phyloP scores from a whole-genome alignment of 1,284 basidiomycete genomes.

The Trichosporon ovoides region DNA sequence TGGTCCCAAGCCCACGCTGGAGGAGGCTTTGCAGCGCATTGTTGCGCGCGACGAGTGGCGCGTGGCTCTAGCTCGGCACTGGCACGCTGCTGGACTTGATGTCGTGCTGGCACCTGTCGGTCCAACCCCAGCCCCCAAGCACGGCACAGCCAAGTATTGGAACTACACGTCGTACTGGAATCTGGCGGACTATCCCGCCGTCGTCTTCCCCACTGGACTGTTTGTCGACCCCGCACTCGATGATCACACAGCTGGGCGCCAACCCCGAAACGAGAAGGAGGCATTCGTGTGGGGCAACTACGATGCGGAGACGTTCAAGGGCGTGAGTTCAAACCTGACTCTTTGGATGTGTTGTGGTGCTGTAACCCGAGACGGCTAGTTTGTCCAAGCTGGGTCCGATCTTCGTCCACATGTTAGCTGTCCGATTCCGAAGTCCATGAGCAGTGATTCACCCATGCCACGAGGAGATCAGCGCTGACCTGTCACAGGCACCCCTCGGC shows the following conservation, averaged over 20 bases:
- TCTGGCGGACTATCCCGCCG: constrained; percentile 61
- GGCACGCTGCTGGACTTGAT: constrained; percentile 31
- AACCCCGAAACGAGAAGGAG: constrained; percentile 50
- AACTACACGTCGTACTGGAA: constrained; percentile 65
- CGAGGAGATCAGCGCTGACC: too few species aligned
- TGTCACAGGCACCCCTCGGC: constrained; percentile 7
- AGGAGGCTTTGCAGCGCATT: constrained; percentile 24
- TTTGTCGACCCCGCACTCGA: constrained; percentile 50
- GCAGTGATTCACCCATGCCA: too few species aligned
- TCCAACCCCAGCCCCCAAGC: constrained; percentile 35
- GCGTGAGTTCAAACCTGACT: too few species aligned
- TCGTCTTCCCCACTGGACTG: constrained; percentile 60
- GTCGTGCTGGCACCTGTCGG: constrained; percentile 39
- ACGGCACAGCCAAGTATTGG: constrained; percentile 40
- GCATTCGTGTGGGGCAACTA: constrained; percentile 26
- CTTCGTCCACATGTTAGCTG: too few species aligned
- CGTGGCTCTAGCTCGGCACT: constrained; percentile 27
- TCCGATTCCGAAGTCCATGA: too few species aligned
- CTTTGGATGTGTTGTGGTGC: too few species aligned
- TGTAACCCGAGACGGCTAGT: too few species aligned
- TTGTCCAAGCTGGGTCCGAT: too few species aligned
- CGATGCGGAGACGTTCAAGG: constrained; percentile 11
- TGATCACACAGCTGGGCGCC: constrained; percentile 60
- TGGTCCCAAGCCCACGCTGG: neutral
- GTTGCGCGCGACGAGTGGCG: constrained; percentile 34